Base-by-base conservation (phyloP, 257 asterid species). In the Solanum lignicaule region DNA sequence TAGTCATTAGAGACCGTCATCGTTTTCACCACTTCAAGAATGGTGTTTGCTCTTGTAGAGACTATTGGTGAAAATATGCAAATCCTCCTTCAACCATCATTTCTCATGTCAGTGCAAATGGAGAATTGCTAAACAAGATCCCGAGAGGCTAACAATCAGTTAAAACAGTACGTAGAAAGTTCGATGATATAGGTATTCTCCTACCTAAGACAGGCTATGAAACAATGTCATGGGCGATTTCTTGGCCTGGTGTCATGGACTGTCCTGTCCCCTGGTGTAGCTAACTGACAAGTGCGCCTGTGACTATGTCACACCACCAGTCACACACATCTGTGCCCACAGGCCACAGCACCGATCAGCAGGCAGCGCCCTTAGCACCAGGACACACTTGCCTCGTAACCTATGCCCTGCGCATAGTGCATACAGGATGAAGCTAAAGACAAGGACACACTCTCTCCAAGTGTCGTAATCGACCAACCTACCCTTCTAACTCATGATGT, bases 11-110 rank as follows among this genome's bases (percentile, higher is more conserved):
- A 13, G 89, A 87, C 48, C 83, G 89, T 6, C 71, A 83, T 33
- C 72, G 87, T 27, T 87, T 87, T 69, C 89, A 87, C 87, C 89
- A 87, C 84, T 87, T 87, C 46, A 87, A 83, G 86, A 86, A 72
- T 33, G 89, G 87, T 13, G 8, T 32, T 83, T 87, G 89, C 87
- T 87, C 89, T 83, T 87, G 89, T 83, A 43, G 46, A 69, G 89
- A 87, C 55, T 87, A 87, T 32, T 87, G 89, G 89, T 87, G 66
- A 82, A 20, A 55, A 78, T 29, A 48, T 14, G 5, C 27, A 46
- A 27, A 48, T 29, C 55, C 29, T 7, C 4, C 25, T 43, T 43
- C 84, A 35, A 74, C 83, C 48, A 74, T 74, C 20, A 11, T 36
- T 36, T 7, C 52, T 74, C 52, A 74, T 74, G 52, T 21, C 52